Base-by-base conservation (phyloP, 148 eudicot genomes). In the Linanthus parryae region DNA sequence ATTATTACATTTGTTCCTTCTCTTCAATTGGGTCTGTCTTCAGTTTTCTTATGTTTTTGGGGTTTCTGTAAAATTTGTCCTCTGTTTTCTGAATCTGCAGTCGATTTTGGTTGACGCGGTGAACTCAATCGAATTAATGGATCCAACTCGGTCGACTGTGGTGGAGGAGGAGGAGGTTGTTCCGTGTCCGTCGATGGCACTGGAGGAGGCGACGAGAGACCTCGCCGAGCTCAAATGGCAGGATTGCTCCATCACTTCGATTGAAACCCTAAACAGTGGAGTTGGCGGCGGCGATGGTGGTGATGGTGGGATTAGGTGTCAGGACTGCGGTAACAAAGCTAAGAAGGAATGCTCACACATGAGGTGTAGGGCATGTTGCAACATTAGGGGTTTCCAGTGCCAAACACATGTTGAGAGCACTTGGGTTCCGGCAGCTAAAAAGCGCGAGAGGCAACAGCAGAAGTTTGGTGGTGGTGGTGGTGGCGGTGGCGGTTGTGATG, bases 241-340 rank as follows among this genome's bases (percentile, higher is more conserved):
- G 54, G 78, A 72, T 33, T 78, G 79, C 52, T 67, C 61, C 1
- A 44, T 72, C 57, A 69, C 65, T 16, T 72, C 81, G 15, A 49
- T 78, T 54, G n/a, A n/a, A n/a, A n/a, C n/a, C 35, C 11, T 31
- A 11, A 31, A 5, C 11, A 11, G 55, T 19, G 55, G 55, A 2
- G 19, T 38, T 10, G 19, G 39, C 14, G 34, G 16, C 21, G 11
- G 35, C 11, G 11, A 11, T 31, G 11, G 7, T 31, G 48, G 56
- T 1, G 59, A 66, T 16, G 82, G 73, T 3, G 76, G 75, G 0
- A 61, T 83, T 39, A 83, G 73, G 18, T 89, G 97, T 46, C 95
- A 82, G 42, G 97, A 89, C 39, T 89, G 97, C 39, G 97, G 97
- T 1, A 89, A 89, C 44, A 91, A 82, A 39, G 80, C 98, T 0